These are phyloP conservation scores for Teratosphaeria gauchensis DNA, from an alignment of 2,329 filamentous ascomycete species.

Conservation along the genomic window DNA sequence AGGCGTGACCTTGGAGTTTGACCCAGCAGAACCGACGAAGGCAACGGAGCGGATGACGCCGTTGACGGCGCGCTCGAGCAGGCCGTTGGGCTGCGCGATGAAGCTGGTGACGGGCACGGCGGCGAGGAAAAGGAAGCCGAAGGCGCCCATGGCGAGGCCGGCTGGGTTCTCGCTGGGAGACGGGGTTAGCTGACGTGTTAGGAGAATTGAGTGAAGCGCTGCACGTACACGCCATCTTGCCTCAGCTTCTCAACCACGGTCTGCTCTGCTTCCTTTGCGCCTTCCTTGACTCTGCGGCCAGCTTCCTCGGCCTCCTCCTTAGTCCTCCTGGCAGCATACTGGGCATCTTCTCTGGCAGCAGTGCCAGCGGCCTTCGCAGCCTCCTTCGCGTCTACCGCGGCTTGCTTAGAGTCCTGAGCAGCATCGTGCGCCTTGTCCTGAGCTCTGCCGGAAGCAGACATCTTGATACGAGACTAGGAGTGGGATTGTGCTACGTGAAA, in stretches of 20 bases:
- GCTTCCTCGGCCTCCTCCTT: not conserved
- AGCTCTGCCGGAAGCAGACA: slow-evolving; percentile 1
- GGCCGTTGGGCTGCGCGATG: slow-evolving; percentile 15
- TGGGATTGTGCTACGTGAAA: not conserved
- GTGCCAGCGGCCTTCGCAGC: not conserved
- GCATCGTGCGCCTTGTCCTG: not conserved
- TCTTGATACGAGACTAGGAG: slow-evolving; percentile 3
- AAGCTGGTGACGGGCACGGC: slow-evolving; percentile 20
- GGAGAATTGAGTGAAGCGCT: not conserved
- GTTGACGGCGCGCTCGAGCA: slow-evolving; percentile 20
- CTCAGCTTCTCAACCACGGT: slow-evolving; percentile 10
- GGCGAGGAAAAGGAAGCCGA: slow-evolving; percentile 21
- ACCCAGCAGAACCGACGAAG: slow-evolving; percentile 16
- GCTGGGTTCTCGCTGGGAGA: slow-evolving; percentile 11
- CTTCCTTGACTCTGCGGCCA: not conserved
- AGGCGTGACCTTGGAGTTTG: slow-evolving; percentile 8
- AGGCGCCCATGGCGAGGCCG: slow-evolving; percentile 17
- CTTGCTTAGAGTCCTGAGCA: not conserved
- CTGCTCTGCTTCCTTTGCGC: slow-evolving; percentile 7
- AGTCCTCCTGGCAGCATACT: not conserved
- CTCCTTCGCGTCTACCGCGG: not conserved
- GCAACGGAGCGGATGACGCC: slow-evolving; percentile 14
- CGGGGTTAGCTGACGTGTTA: not conserved
- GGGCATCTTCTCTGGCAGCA: not conserved
- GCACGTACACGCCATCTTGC: slow-evolving; percentile 20